A percentile compares a stretch with the other conserved stretches of the same genome.
These are phyloP conservation scores for Carnegiea gigantea DNA, from an alignment of 179 eudicot genomes.

Conservation along the genomic window DNA sequence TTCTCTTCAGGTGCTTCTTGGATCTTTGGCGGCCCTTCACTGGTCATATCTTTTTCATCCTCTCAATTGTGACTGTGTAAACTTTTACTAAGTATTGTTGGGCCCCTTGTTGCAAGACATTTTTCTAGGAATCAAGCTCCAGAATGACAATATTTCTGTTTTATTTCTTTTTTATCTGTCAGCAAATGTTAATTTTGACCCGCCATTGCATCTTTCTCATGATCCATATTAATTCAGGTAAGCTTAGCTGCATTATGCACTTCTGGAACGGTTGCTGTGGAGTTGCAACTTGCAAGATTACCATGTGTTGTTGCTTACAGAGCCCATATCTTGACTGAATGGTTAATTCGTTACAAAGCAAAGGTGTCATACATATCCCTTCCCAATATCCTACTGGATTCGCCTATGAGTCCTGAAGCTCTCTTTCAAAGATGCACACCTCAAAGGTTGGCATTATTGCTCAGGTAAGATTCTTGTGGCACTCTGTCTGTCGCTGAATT, in stretches of 20 bases:
- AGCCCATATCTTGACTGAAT: conserved; percentile 91
- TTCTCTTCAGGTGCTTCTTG: too few relatives aligned
- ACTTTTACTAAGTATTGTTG: too few relatives aligned
- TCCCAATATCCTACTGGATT: conserved; percentile 77
- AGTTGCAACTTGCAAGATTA: conserved; percentile 79
- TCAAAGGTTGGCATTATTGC: conserved; percentile 49
- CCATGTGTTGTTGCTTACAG: conserved; percentile 91
- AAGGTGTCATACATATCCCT: conserved; percentile 77
- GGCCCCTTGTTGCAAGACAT: background rate
- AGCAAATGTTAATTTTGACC: background rate
- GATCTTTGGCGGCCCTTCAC: too few relatives aligned
- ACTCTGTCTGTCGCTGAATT: too few relatives aligned
- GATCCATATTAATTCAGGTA: conserved; percentile 42
- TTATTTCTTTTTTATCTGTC: background rate
- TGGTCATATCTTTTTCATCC: too few relatives aligned
- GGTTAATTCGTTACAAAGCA: conserved; percentile 69
- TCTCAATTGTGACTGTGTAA: too few relatives aligned
- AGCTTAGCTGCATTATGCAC: conserved; percentile 81
- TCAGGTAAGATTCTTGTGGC: conserved; percentile 46
- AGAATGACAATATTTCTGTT: background rate
- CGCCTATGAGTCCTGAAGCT: conserved; percentile 81
- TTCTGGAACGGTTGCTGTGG: conserved; percentile 91
- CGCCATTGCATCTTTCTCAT: too few relatives aligned
- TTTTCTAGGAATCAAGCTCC: background rate
- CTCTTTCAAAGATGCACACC: conserved; percentile 78